phyloP scores from a whole-genome alignment of 2,329 filamentous ascomycete genomes.

The Ophiocordyceps polyrhachis-furcata region DNA sequence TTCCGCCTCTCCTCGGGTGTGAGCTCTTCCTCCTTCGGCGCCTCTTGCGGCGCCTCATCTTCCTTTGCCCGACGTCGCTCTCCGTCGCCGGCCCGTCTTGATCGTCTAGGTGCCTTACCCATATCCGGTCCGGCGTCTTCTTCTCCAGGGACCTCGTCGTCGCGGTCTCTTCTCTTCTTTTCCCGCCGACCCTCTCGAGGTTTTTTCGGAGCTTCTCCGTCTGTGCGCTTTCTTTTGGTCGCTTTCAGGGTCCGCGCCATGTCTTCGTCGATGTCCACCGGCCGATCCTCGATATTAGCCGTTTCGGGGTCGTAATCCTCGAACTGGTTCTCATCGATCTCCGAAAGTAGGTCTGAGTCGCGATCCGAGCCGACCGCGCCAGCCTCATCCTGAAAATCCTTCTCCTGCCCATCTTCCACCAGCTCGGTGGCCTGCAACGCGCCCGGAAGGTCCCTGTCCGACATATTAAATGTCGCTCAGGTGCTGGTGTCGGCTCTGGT shows the following conservation, averaged over 20 bases:
- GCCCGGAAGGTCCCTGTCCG: constrained; percentile 25
- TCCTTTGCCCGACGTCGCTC: constrained; percentile 26
- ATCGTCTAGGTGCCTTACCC: constrained; percentile 25
- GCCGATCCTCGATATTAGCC: constrained; percentile 42
- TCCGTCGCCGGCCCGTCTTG: constrained; percentile 25
- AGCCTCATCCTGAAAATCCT: constrained; percentile 21
- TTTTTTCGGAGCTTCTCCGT: constrained; percentile 48
- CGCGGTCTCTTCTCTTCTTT: constrained; percentile 37
- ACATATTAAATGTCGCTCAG: constrained; percentile 15
- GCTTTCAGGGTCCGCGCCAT: constrained; percentile 44
- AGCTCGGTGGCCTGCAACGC: constrained; percentile 18
- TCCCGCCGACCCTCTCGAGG: constrained; percentile 55
- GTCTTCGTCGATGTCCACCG: constrained; percentile 50
- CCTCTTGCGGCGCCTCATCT: constrained; percentile 28
- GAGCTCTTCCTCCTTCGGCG: constrained; percentile 59
- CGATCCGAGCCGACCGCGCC: constrained; percentile 29
- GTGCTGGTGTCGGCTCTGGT: not conserved
- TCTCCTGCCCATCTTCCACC: constrained; percentile 22
- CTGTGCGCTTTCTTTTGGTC: constrained; percentile 44
- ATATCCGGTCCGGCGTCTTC: constrained; percentile 27
- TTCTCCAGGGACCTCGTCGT: constrained; percentile 28
- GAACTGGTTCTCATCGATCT: constrained; percentile 52
- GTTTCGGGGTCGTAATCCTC: constrained; percentile 49
- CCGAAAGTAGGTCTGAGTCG: constrained; percentile 42
- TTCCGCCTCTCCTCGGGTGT: constrained; percentile 71